Evolutionary conservation across 371 early-diverging fungal genomes (phyloP).

Genomic region (Blakeslea trispora): DNA sequence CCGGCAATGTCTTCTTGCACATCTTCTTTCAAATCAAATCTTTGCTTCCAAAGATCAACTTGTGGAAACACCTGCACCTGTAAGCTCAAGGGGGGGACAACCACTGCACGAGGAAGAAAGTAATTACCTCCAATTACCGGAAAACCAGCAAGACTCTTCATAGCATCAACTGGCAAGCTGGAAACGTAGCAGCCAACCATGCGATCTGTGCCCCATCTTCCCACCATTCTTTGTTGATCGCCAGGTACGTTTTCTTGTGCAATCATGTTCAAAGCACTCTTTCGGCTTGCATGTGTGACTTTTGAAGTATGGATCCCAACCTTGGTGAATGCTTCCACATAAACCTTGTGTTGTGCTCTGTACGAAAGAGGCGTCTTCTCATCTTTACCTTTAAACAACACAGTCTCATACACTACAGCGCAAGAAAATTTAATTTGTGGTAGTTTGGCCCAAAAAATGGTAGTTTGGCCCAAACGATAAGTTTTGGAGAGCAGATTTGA

Average conservation of each 20-base stretch:
- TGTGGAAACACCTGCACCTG: slow-evolving; percentile 4
- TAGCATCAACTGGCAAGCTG: slow-evolving; percentile 10
- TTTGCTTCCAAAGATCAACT: slow-evolving; percentile 11
- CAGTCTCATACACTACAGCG: too few species aligned
- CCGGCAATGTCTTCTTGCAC: slow-evolving; percentile 15
- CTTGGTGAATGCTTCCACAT: neutral
- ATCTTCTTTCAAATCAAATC: neutral
- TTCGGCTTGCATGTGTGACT: slow-evolving; percentile 8
- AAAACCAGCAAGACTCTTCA: slow-evolving; percentile 16
- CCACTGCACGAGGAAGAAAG: slow-evolving; percentile 2
- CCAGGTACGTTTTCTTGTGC: slow-evolving; percentile 7
- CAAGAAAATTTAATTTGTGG: too few species aligned
- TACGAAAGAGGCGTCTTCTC: neutral
- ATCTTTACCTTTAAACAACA: too few species aligned
- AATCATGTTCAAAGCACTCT: slow-evolving; percentile 14
- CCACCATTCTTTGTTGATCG: slow-evolving; percentile 11
- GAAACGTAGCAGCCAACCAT: slow-evolving; percentile 17
- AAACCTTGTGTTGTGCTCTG: neutral
- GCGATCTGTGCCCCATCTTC: slow-evolving; percentile 12
- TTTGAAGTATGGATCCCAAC: slow-evolving; percentile 9
- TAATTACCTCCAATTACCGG: neutral
- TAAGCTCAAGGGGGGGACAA: neutral
- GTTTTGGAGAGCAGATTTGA: too few species aligned
- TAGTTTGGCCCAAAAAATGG: too few species aligned
- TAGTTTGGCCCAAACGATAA: too few species aligned